These are phyloP conservation scores for Globisporangium cederbergense DNA, from an alignment of 352 stramenopile species.

Conservation along the genomic window DNA sequence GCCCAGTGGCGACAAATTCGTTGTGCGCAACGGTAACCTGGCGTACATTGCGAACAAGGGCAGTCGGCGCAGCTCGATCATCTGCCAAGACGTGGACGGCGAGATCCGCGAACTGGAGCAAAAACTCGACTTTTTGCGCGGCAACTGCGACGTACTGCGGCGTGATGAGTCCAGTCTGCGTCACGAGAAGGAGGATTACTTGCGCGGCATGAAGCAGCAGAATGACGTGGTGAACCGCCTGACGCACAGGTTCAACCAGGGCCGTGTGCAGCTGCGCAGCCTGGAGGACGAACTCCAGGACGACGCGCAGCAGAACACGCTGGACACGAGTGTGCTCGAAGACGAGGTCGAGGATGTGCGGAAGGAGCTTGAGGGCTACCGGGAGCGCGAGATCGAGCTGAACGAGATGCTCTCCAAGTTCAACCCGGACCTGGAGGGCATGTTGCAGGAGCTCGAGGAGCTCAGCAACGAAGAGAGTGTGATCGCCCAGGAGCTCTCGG, in stretches of 20 bases:
- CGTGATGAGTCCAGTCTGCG: conserved; percentile 48
- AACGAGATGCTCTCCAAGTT: conserved; percentile 56
- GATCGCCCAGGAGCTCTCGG: conserved; percentile 44
- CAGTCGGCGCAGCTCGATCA: conserved; percentile 55
- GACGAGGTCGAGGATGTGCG: conserved; percentile 56
- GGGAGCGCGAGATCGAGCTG: conserved; percentile 43
- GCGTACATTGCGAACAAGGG: conserved; percentile 80
- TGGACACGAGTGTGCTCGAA: conserved; percentile 74
- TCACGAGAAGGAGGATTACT: conserved; percentile 40
- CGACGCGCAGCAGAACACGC: conserved; percentile 52
- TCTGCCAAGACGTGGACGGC: conserved; percentile 68
- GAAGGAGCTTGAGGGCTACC: conserved; percentile 39
- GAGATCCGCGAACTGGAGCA: conserved; percentile 60
- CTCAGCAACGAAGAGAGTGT: conserved; percentile 43
- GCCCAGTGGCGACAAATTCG: conserved; percentile 70
- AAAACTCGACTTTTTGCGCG: conserved; percentile 44
- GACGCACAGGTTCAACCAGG: conserved; percentile 51
- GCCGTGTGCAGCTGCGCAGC: conserved; percentile 45
- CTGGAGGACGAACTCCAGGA: conserved; percentile 72
- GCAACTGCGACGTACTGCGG: conserved; percentile 42
- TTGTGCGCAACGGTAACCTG: conserved; percentile 72
- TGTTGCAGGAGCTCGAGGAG: conserved; percentile 56
- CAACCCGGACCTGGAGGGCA: conserved; percentile 66
- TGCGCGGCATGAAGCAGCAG: conserved; percentile 36
- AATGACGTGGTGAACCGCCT: conserved; percentile 60